Evolutionary conservation across 352 stramenopile species (phyloP).

Genomic region (Globisporangium spinosum): DNA sequence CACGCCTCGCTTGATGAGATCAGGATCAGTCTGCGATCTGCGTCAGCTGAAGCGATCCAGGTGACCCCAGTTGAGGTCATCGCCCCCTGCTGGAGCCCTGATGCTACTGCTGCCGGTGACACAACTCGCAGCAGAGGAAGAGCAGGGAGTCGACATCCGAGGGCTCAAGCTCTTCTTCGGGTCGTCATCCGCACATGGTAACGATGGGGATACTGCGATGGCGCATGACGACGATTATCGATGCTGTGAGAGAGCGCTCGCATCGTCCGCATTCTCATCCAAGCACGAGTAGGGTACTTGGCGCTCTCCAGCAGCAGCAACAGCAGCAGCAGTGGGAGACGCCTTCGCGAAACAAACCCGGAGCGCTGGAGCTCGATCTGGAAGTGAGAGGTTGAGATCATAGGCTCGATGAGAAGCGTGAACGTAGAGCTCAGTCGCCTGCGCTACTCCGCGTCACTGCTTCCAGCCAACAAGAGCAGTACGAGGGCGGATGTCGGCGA

Average conservation of each 20-base stretch:
- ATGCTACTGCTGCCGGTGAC: conserved; percentile 10
- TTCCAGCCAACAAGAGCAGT: neutral
- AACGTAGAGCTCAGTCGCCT: conserved; percentile 11
- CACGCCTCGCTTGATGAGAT: conserved; percentile 9
- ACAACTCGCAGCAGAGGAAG: conserved; percentile 3
- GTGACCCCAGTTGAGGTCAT: conserved; percentile 16
- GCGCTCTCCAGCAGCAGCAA: conserved; percentile 5
- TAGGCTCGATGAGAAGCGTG: conserved; percentile 1
- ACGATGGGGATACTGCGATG: neutral
- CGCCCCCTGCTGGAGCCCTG: neutral
- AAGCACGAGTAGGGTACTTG: conserved; percentile 6
- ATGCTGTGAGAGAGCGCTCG: neutral
- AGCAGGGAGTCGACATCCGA: conserved; percentile 9
- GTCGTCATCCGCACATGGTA: neutral
- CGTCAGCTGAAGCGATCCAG: neutral
- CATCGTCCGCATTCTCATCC: conserved; percentile 6
- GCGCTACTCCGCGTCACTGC: conserved; percentile 1
- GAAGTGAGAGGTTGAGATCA: conserved; percentile 11
- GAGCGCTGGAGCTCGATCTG: neutral
- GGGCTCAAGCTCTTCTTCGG: conserved; percentile 14
- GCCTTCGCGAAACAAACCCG: neutral
- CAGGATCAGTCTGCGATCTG: conserved; percentile 6
- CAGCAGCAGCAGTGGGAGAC: neutral
- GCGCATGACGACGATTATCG: neutral
- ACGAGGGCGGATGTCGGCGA: neutral